A percentile compares a stretch with the other conserved stretches of the same genome.
phyloP scores from a whole-genome alignment of 2,329 filamentous ascomycete species.

The Bipolaris cookei region DNA sequence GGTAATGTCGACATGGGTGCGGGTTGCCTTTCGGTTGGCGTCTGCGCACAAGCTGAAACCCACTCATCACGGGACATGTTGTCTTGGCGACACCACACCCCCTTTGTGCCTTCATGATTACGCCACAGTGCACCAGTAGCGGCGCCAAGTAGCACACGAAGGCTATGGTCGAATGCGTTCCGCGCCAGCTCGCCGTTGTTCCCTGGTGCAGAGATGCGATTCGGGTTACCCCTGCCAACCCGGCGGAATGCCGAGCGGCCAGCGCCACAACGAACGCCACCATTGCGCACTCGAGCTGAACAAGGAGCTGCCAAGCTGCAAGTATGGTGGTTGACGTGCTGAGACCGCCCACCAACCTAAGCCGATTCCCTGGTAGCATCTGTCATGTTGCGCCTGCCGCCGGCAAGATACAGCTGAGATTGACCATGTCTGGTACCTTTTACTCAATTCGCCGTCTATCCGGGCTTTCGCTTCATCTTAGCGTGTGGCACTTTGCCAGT shows the following conservation, averaged over 20 bases:
- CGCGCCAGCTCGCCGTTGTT: conserved; percentile 27
- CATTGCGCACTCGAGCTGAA: conserved; percentile 43
- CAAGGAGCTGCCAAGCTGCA: conserved; percentile 28
- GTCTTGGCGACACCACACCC: conserved; percentile 4
- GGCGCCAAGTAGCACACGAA: conserved; percentile 1
- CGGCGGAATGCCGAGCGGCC: conserved; percentile 16
- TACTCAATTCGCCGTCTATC: conserved; percentile 27
- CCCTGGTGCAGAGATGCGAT: conserved; percentile 24
- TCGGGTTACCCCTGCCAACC: conserved; percentile 26
- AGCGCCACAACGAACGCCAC: conserved; percentile 43
- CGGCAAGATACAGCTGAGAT: conserved; percentile 47
- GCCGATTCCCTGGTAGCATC: conserved; percentile 39
- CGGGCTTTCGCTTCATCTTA: conserved; percentile 31
- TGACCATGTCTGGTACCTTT: conserved; percentile 29
- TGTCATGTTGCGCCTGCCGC: conserved; percentile 41
- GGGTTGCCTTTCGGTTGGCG: conserved; percentile 28
- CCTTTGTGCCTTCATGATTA: conserved; percentile 7
- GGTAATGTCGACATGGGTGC: conserved; percentile 5
- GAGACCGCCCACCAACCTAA: conserved; percentile 31
- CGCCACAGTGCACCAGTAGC: conserved; percentile 13
- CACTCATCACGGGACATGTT: conserved; percentile 9
- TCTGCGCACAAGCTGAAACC: conserved; percentile 23
- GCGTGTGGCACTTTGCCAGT: conserved; percentile 8
- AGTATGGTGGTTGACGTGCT: conserved; percentile 32
- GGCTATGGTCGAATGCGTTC: conserved; percentile 22